phyloP scores from a whole-genome alignment of 2,329 filamentous ascomycete species.

The Verticillium tricorpus region DNA sequence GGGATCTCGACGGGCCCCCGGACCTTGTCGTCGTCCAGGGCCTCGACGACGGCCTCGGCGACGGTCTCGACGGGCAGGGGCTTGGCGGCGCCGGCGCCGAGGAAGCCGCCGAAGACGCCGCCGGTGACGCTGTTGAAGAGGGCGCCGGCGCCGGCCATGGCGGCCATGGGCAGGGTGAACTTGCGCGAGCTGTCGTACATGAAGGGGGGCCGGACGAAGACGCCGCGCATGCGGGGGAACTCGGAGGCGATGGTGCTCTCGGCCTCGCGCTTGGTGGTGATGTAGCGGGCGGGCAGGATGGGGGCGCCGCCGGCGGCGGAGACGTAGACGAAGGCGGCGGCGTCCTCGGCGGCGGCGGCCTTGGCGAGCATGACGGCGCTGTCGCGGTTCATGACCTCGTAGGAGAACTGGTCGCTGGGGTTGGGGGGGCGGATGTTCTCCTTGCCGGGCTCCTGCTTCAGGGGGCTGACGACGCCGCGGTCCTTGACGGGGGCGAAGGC shows the following conservation, averaged over 20 bases:
- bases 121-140: conserved; percentile 74
- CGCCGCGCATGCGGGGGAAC: conserved; percentile 69
- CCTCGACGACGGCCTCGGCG: conserved; percentile 85
- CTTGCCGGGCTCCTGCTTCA: conserved; percentile 52
- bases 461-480: conserved; percentile 60
- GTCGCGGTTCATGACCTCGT: conserved; percentile 97
- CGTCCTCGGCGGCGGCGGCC: conserved; percentile 62
- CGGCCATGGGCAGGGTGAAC: conserved; percentile 81
- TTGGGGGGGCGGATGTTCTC: conserved; percentile 62
- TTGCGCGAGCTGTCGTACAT: conserved; percentile 81
- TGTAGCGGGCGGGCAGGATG: conserved; percentile 78
- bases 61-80: conserved; percentile 84
- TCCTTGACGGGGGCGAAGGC: conserved; percentile 68
- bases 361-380: conserved; percentile 77
- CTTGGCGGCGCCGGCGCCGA: conserved; percentile 81
- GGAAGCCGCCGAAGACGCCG: conserved; percentile 67
- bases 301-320: conserved; percentile 85
- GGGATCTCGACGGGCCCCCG: conserved; percentile 73
- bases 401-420: conserved; percentile 75
- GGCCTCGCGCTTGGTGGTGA: conserved; percentile 86
- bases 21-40: conserved; percentile 67
- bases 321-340: conserved; percentile 76
- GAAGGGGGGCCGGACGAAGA: conserved; percentile 84
- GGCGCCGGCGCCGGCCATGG: conserved; percentile 67
- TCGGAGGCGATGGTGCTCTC: conserved; percentile 69